Base-by-base conservation (phyloP, 805 yeast genomes). In the Debaryomyces castellii region DNA sequence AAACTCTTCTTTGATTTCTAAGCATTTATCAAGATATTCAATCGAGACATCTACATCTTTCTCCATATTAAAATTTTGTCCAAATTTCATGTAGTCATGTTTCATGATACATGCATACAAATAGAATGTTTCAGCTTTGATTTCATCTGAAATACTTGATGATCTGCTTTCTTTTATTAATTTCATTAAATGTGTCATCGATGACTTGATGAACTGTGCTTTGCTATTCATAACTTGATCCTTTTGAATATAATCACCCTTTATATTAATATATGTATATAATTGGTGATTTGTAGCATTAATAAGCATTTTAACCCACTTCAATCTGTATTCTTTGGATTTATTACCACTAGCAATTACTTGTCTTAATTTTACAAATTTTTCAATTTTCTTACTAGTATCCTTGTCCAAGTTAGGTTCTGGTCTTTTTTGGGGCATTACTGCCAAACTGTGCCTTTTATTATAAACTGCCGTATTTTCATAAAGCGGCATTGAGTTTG, bases 291-390 rank as follows among this genome's bases (percentile, higher is more conserved):
- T 71, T 24, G 68, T 63, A 11, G 77, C 74, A 14, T 54, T 51
- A 17, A 73, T 62, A 51, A 73, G 59, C 73, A 66, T 69, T 47
- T 69, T 67, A 41, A 68, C 64, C 77, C 77, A 73, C 48, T 66
- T 60, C 41, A 72, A 58, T 28, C 77, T 53, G 52, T 59, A 72
- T 48, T 71, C 76, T 28, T 60, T 56, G 1, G 75, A 57, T 52
- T 73, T 73, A 47, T 70, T 70, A 10, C 77, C 77, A 1, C 69
- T 53, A 1, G 76, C 69, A 39, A 73, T 73, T 16, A 67, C 48
- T 16, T 50, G 43, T 32, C 77, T 61, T 44, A 73, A 60, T 24
- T 51, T 55, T 20, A 60, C 51, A 43, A 71, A 71, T 37, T 66
- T 66, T 23, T 62, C 62, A 39, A 72, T 64, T 49, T 66, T 67